Evolutionary conservation across 345 rosid genomes (phyloP), one percentile per base, ranked within the genome.

Genomic region (Lepidium africanum): DNA sequence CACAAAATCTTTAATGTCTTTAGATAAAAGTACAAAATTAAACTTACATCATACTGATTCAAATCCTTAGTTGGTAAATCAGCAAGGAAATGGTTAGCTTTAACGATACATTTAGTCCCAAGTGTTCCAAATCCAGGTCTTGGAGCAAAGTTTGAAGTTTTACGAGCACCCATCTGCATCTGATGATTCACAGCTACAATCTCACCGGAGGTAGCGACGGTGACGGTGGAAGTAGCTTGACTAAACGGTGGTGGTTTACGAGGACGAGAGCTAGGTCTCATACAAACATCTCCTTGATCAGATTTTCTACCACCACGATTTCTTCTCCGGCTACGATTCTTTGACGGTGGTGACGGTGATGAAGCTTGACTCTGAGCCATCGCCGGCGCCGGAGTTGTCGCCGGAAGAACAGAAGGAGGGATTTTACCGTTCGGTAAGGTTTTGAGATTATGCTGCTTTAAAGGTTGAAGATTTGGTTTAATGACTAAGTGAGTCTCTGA

Each of bases 61-160:
- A 95, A 84, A 80, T 95, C 96, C 78, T 95, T 91, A 59, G 80
- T 87, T 2, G 96, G 96, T 59, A 95, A 83, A 81, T 89, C 90
- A 30, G 97, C 85, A 19, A 95, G 81, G 83, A 95, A 95, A 81
- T 95, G 99, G 80, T 95, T 95, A 66, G 96, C 99, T 83, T 95
- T 95, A 23, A 95, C 97, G 38, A 95, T 86, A 75, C 99, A 95
- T 77, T 78, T 87, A 51, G 91, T 89, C 78, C 99, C 99, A 68
- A 83, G 78, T 53, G 80, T 82, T 38, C 99, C 99, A 79, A 56
- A 91, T 37, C 97, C 97, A 72, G 99, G 97, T 70, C 97, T 84
- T 0, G 77, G 83, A 30, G 93, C 90, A 77, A 89, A 87, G 81
- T 77, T 87, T 19, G 85, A 68, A 59, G 86, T 84, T 86, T 84